Evolutionary conservation across 306 rosid genomes (phyloP), one percentile per base, ranked within the genome.

Genomic region (Datisca glomerata): DNA sequence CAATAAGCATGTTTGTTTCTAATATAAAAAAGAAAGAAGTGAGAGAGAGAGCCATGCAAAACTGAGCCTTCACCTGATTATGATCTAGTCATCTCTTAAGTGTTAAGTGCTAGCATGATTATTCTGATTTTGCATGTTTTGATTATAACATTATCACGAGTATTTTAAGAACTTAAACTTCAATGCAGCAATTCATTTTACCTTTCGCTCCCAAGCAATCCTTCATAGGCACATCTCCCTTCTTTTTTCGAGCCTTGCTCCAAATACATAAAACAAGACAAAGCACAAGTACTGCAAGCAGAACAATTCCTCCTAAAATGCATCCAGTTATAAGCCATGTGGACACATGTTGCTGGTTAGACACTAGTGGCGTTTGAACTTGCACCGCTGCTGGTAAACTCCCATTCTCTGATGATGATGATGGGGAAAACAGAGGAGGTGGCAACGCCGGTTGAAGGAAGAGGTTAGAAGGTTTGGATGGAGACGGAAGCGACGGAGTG

Each of bases 351-450:
- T n/a, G n/a, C 45, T 25, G 41, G 43, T 19, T 13, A n/a, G n/a
- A n/a, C n/a, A n/a, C n/a, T n/a, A n/a, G 56, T 41, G 36, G 36
- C 34, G 66, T 67, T 29, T 45, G 43, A 39, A 57, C 42, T 41
- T 64, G 47, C 58, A 59, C 61, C 4, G 69, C 55, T 11, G 46
- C 45, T 17, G 72, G 72, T 14, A 69, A 56, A 37, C 22, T 18
- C 17, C 47, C 47, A 29, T n/a, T 33, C n/a, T n/a, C n/a, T 4
- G 41, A 22, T 3, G 55, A 13, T 2, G 78, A 21, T 7, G 47
- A 16, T 3, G 65, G 37, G 9, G 56, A 27, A 14, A 42, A 33
- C 20, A 32, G 47, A 3, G 46, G 49, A 4, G 55, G 20, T 27
- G 46, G 15, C 38, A 40, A n/a, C 21, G 21, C 16, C n/a, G 40